Evolutionary conservation across 2,329 filamentous ascomycete species (phyloP).

Genomic region (Rasamsonia emersonii): DNA sequence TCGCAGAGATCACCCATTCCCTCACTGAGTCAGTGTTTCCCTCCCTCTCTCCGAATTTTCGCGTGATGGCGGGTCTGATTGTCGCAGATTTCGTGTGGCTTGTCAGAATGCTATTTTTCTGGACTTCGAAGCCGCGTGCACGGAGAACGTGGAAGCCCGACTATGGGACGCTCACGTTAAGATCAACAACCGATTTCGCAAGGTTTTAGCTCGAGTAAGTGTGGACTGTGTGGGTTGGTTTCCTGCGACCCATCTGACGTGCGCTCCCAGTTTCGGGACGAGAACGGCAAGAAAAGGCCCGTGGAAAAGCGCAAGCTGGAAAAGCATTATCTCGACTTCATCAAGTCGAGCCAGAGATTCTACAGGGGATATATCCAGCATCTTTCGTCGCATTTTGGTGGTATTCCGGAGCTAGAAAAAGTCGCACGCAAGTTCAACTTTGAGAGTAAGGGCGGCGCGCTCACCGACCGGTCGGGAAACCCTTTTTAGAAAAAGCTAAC

Average conservation of each 20-base stretch:
- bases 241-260: constrained; percentile 3
- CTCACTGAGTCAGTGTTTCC: constrained; percentile 27
- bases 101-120: constrained; percentile 65
- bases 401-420: constrained; percentile 49
- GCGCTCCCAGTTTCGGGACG: constrained; percentile 39
- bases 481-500: constrained; percentile 5
- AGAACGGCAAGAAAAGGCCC: constrained; percentile 43
- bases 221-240: constrained; percentile 7
- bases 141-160: constrained; percentile 57
- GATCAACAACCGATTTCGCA: constrained; percentile 71
- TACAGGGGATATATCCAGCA: constrained; percentile 80
- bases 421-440: constrained; percentile 45
- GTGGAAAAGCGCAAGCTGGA: constrained; percentile 67
- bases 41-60: constrained; percentile 4
- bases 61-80: constrained; percentile 9
- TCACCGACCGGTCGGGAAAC: constrained; percentile 6
- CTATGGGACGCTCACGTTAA: constrained; percentile 73
- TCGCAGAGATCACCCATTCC: constrained; percentile 41
- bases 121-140: constrained; percentile 44
- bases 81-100: constrained; percentile 56
- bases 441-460: constrained; percentile 30
- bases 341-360: constrained; percentile 80
- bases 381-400: constrained; percentile 53
- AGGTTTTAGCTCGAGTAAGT: constrained; percentile 50
- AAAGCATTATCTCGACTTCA: constrained; percentile 72